phyloP scores from a whole-genome alignment of 2,329 filamentous ascomycete genomes.

The Ophiosphaerella narmari region DNA sequence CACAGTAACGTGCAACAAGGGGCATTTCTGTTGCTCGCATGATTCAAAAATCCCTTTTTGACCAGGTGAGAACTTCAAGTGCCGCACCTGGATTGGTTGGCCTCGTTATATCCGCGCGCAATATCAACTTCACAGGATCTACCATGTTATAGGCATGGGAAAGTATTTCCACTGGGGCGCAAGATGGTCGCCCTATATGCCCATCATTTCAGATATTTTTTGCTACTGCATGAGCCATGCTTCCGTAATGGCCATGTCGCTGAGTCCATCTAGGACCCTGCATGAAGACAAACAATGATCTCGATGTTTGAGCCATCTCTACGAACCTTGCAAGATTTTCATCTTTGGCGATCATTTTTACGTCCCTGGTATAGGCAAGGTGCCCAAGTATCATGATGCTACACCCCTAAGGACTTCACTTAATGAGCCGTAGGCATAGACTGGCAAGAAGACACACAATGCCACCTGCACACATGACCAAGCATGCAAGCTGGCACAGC shows the following conservation, averaged over 20 bases:
- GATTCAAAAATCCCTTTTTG: conserved; percentile 16
- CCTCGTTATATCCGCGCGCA: neutral
- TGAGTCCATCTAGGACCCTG: conserved; percentile 3
- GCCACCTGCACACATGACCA: no score
- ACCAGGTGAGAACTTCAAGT: conserved; percentile 8
- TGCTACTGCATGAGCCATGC: conserved; percentile 11
- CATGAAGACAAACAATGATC: neutral
- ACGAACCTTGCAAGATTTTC: no score
- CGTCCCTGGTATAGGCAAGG: no score
- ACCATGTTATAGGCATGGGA: conserved; percentile 20
- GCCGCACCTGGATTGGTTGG: neutral
- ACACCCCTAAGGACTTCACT: no score
- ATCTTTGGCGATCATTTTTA: no score
- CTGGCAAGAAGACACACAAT: no score
- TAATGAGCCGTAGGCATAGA: no score
- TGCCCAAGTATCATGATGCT: no score
- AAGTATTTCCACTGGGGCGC: neutral
- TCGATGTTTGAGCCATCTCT: no score
- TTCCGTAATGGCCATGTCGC: conserved; percentile 1
- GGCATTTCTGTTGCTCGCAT: conserved; percentile 15
- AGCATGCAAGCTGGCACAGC: no score
- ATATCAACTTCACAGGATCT: neutral
- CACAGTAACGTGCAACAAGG: conserved; percentile 9
- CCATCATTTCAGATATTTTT: conserved; percentile 9
- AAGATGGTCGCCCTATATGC: conserved; percentile 4